A percentile compares a stretch with the other conserved stretches of the same genome.
Conservation (phyloP, 2,329 filamentous ascomycete genomes). For the Chaetomium sp. region DNA sequence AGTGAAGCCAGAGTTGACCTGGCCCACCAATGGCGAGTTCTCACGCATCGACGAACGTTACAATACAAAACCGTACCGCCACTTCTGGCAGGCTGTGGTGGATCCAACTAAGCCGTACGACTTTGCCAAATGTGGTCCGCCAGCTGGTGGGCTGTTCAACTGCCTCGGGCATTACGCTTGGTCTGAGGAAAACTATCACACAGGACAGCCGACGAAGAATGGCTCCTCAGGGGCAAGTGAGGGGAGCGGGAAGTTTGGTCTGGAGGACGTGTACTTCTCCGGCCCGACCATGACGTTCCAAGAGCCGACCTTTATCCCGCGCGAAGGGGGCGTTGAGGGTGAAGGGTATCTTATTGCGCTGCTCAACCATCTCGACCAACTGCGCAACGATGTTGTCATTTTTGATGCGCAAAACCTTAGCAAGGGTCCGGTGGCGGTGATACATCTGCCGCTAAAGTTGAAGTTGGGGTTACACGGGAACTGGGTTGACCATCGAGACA, state of each 20-base stretch:
- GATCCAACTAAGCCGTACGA: conserved; percentile 46
- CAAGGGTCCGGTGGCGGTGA: conserved; percentile 44
- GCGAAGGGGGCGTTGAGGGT: conserved; percentile 46
- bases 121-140: conserved; percentile 48
- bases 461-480: conserved; percentile 49
- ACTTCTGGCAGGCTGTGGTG: conserved; percentile 51
- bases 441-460: conserved; percentile 47
- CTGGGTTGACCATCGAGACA: conserved; percentile 47
- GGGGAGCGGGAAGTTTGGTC: conserved; percentile 36
- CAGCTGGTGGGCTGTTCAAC: conserved; percentile 50
- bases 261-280: conserved; percentile 48
- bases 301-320: conserved; percentile 57
- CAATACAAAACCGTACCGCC: conserved; percentile 47
- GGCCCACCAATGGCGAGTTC: conserved; percentile 52
- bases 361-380: conserved; percentile 49
- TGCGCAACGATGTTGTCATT: conserved; percentile 49
- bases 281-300: conserved; percentile 52
- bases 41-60: conserved; percentile 53
- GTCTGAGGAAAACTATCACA: conserved; percentile 34
- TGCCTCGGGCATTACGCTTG: conserved; percentile 50
- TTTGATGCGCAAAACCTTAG: conserved; percentile 46
- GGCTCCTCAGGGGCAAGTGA: conserved; percentile 24
- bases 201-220: background rate
- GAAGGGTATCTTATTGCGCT: conserved; percentile 54
- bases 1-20: conserved; percentile 42